Base-by-base conservation (phyloP, 768 basidiomycete species). In the Sutorius australiensis region DNA sequence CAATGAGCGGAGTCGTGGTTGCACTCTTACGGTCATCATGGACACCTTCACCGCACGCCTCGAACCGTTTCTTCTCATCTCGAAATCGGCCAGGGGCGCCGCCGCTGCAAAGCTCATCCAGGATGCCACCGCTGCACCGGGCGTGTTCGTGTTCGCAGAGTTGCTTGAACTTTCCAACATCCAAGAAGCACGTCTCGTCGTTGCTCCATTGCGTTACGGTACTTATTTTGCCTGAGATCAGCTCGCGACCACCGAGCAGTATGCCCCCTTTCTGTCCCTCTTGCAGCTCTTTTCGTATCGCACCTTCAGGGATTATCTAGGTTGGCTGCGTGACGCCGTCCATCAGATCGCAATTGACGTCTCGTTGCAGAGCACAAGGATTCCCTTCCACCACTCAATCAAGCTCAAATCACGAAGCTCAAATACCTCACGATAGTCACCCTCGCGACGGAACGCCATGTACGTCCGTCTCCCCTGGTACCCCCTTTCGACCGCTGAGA, bases 361-460 rank as follows among this genome's bases (percentile, higher is more conserved):
- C 12, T 14, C 51, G 34, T 53, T 55, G 37, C 64, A 94, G 92
- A 81, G 52, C 77, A 86, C 68, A 82, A 85, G 67, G 77, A 80
- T 43, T 56, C 73, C 0, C 76, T 88, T 28, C 92, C 95, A 0
- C 65, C 82, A 0, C 71, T 95, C 31, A 87, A 85, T 55, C 66
- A 75, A 6, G 80, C 84, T 0, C 95, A 98, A 64, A 80, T 81
- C 6, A 83, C 77, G 36, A 99, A 99, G 70, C 80, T 99, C 13
- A 97, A 92, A 73, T 92, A 95, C 65, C 83, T 99, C 16, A 88
- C 95, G 4, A 84, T 98, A 53, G 90, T 94, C 32, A 82, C 92
- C 1, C 79, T 95, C 34, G 90, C 93, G 2, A 72, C 83, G 42
- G 76, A 86, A 54, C 82, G 80, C 48, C 82, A 95, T 46, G 94